Base-by-base conservation (phyloP, 2,329 filamentous ascomycete genomes). In the Microascus cirrosus region DNA sequence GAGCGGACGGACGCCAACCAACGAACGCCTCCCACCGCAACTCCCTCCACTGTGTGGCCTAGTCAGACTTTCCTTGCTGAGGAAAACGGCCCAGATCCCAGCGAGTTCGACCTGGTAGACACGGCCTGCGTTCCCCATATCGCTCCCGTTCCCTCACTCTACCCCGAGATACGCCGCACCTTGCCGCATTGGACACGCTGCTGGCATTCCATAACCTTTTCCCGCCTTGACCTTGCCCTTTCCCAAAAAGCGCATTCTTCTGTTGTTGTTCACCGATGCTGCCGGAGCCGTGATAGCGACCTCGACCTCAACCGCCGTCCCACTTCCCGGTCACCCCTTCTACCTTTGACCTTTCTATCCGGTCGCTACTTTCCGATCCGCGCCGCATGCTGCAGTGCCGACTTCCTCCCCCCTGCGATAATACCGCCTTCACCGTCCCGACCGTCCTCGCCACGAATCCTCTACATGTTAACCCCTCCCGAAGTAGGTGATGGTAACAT, bases 401-500 rank as follows among this genome's bases (percentile, higher is more conserved):
- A 32, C 39, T 45, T 18, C 54, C 25, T 22, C 42, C 24, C 22
- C n/a, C 20, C 42, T 24, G 3, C 22, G 45, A 50, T 22, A 50
- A 20, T 10, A 22, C 45, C 6, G 22, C 45, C 20, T 50, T 12
- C 45, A 24, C 45, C 20, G n/a, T 12, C 45, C 45, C 45, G 45
- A 22, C 45, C 20, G 22, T 20, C n/a, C 45, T 50, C 39, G 39
- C 8, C 18, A 18, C 39, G 39, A 34, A 32, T 22, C 5, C 28
- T 56, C 55, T 36, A 20, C 45, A 52, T 34, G 13, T 28, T 57
- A 22, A 36, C 48, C 32, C 34, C 18, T 20, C 24, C 39, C n/a
- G 39, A 56, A 32, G 55, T 35, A 48, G 56, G 56, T 54, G 53
- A 58, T 58, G 56, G 56, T 58, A 58, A 45, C 22, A 36, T 35